These are phyloP conservation scores for Mesembryanthemum crystallinum DNA, from an alignment of 148 eudicot genomes.

Conservation along the genomic window DNA sequence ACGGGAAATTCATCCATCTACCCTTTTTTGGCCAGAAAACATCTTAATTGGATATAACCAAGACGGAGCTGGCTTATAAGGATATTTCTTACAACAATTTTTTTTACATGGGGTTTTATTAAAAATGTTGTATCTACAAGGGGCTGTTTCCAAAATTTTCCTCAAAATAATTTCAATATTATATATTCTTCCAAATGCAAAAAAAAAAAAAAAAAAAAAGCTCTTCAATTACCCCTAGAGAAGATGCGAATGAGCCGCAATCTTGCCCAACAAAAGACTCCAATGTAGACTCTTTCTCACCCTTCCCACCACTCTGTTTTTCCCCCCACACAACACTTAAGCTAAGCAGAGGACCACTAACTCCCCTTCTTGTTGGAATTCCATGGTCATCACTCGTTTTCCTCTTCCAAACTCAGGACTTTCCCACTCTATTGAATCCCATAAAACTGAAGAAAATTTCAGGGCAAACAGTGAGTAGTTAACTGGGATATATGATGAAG, in stretches of 20 bases:
- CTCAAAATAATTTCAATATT: too few relatives aligned
- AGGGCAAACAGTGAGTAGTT: too few relatives aligned
- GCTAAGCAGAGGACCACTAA: background rate
- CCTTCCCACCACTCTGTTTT: background rate
- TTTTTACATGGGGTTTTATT: too few relatives aligned
- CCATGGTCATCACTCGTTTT: slow-evolving; percentile 4
- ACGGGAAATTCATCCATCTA: too few relatives aligned
- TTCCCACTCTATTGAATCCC: background rate
- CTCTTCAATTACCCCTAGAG: too few relatives aligned
- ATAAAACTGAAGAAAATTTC: background rate
- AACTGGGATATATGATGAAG: background rate
- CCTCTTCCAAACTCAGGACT: background rate
- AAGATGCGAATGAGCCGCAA: background rate
- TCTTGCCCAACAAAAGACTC: slow-evolving; percentile 16
- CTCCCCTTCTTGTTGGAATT: background rate
- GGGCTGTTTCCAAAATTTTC: too few relatives aligned
- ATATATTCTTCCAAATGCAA: background rate
- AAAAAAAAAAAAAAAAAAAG: background rate
- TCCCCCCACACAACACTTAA: slow-evolving; percentile 4
- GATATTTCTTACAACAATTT: too few relatives aligned
- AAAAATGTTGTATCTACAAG: too few relatives aligned
- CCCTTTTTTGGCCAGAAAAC: too few relatives aligned
- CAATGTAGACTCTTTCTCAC: slow-evolving; percentile 16
- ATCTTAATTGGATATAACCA: too few relatives aligned
- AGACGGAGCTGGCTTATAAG: too few relatives aligned